phyloP scores from a whole-genome alignment of 2,329 filamentous ascomycete species.

The Paramyrothecium roridum region DNA sequence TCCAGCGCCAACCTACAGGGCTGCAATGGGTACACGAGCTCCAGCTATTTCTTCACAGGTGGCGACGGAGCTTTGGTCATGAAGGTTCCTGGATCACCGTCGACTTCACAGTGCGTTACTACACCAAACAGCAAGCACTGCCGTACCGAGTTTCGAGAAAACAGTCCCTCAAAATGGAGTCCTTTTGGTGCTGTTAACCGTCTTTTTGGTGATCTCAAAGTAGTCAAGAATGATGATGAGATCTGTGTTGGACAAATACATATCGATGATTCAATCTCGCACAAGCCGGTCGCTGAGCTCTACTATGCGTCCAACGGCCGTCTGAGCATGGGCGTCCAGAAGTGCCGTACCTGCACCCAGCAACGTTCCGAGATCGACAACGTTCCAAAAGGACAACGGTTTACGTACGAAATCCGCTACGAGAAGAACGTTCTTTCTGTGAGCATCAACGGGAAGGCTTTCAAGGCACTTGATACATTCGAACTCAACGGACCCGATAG shows the following conservation, averaged over 20 bases:
- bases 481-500: slow-evolving; percentile 23
- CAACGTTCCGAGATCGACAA: slow-evolving; percentile 25
- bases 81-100: slow-evolving; percentile 27
- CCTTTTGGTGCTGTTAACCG: slow-evolving; percentile 27
- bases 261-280: slow-evolving; percentile 26
- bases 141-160: slow-evolving; percentile 34
- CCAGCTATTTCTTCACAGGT: slow-evolving; percentile 31
- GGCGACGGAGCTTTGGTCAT: slow-evolving; percentile 30
- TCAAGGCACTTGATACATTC: slow-evolving; percentile 21
- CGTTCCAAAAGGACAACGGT: slow-evolving; percentile 26
- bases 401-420: slow-evolving; percentile 35
- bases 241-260: slow-evolving; percentile 37
- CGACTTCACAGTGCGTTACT: slow-evolving; percentile 29
- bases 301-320: slow-evolving; percentile 31
- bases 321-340: slow-evolving; percentile 33
- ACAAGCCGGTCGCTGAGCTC: slow-evolving; percentile 36
- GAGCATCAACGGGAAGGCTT: not conserved
- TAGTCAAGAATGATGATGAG: slow-evolving; percentile 28
- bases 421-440: slow-evolving; percentile 26
- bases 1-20: slow-evolving; percentile 24
- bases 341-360: slow-evolving; percentile 24
- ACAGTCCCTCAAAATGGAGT: slow-evolving; percentile 25
- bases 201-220: slow-evolving; percentile 25
- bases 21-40: slow-evolving; percentile 29
- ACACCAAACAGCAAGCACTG: slow-evolving; percentile 37